A percentile compares a stretch with the other conserved stretches of the same genome.
phyloP scores from a whole-genome alignment of 2,329 filamentous ascomycete species.

The Rutstroemia sp. region DNA sequence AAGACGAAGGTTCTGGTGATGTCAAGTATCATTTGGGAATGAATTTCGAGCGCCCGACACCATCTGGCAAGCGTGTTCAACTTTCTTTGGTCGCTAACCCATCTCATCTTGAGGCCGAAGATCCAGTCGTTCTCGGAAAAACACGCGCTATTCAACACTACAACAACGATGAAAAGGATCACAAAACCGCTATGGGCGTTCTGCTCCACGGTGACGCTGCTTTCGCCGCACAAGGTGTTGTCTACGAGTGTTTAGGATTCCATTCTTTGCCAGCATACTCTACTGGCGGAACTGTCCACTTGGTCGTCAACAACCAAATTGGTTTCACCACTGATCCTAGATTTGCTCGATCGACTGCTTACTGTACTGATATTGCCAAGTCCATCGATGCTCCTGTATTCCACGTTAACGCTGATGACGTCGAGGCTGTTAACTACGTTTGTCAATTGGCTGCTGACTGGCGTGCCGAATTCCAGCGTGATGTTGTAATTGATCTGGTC shows the following conservation, averaged over 20 bases:
- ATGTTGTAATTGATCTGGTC: constrained; percentile 95
- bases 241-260: constrained; percentile 98
- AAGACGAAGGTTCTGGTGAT: constrained; percentile 94
- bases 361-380: constrained; percentile 99
- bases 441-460: constrained; percentile 96
- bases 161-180: constrained; percentile 90
- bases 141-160: constrained; percentile 97
- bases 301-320: constrained; percentile 99
- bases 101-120: constrained; percentile 95
- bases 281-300: constrained; percentile 92
- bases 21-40: constrained; percentile 99
- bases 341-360: constrained; percentile 93
- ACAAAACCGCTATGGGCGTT: constrained; percentile 88
- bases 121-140: constrained; percentile 96
- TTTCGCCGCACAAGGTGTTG: constrained; percentile 91
- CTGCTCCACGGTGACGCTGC: constrained; percentile 95
- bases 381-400: constrained; percentile 97
- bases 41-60: constrained; percentile 99
- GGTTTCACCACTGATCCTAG: constrained; percentile 98
- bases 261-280: constrained; percentile 93
- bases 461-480: constrained; percentile 97
- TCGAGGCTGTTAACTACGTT: constrained; percentile 96
- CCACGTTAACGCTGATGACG: constrained; percentile 98
- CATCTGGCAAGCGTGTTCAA: constrained; percentile 98
- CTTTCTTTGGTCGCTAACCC: constrained; percentile 97